Conservation (phyloP, 2,329 filamentous ascomycete genomes). For the Colletotrichum kahawae region DNA sequence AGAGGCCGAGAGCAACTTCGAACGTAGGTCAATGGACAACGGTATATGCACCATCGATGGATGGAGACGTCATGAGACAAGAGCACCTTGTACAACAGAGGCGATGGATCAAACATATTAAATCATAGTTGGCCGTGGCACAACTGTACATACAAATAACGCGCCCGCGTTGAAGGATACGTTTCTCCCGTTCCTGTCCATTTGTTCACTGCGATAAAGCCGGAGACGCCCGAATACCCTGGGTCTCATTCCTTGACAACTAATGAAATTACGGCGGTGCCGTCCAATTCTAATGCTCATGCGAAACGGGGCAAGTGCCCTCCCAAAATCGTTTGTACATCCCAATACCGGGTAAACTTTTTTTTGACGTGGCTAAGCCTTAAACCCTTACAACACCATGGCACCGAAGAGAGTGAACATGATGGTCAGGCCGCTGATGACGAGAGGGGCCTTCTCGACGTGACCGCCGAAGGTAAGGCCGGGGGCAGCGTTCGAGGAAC, state of each 20-base stretch:
- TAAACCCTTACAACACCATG: slow-evolving; percentile 40
- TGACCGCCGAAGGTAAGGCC: slow-evolving; percentile 26
- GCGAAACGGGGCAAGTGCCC: slow-evolving; percentile 2
- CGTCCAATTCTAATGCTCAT: slow-evolving; percentile 15
- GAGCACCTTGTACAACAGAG: neutral
- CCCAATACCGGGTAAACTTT: neutral
- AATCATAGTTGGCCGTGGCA: neutral
- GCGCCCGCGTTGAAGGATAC: neutral
- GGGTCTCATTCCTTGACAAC: neutral
- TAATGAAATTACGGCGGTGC: slow-evolving; percentile 1
- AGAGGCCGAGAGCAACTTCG: neutral
- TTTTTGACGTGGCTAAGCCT: neutral
- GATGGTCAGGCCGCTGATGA: slow-evolving; percentile 38
- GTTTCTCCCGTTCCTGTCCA: neutral
- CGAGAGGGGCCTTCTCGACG: slow-evolving; percentile 33
- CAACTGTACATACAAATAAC: slow-evolving; percentile 6
- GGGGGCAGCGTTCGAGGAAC: slow-evolving; percentile 36
- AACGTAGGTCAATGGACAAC: neutral
- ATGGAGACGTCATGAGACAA: neutral
- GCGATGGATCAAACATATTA: neutral
- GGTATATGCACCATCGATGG: neutral
- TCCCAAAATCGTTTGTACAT: slow-evolving; percentile 18
- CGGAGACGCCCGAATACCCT: neutral
- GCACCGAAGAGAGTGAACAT: slow-evolving; percentile 44
- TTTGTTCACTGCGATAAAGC: neutral